phyloP scores from a whole-genome alignment of 1,139 yeast genomes.

The Nakaseomyces bracarensis region DNA sequence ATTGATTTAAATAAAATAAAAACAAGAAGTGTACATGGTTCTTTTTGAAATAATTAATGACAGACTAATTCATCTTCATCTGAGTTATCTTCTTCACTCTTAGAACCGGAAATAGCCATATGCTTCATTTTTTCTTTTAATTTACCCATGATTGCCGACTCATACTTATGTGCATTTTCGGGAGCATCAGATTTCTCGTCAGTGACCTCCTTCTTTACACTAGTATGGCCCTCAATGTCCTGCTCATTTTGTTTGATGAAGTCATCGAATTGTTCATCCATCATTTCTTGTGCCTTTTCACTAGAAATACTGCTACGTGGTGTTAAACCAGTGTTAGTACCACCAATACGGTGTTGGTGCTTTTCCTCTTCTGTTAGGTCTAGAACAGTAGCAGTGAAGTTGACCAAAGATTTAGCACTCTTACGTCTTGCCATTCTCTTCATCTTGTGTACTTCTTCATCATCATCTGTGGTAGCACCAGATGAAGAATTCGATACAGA shows the following conservation, averaged over 20 bases:
- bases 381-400: constrained; percentile 56
- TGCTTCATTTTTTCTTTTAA: constrained; percentile 20
- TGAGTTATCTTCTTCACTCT: not conserved
- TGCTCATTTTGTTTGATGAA: constrained; percentile 4
- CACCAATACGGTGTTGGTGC: constrained; percentile 24
- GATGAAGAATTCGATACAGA: constrained; percentile 17
- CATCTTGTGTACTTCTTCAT: constrained; percentile 12
- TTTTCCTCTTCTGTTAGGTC: constrained; percentile 60
- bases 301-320: constrained; percentile 21
- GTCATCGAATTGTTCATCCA: constrained; percentile 8
- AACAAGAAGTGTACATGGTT: no score
- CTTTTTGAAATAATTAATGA: not conserved
- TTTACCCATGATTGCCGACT: constrained; percentile 17
- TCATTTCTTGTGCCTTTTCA: constrained; percentile 13
- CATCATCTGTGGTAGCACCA: constrained; percentile 13
- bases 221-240: constrained; percentile 5
- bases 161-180: constrained; percentile 15
- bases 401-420: constrained; percentile 62
- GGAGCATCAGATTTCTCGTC: not conserved
- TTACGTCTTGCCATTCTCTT: constrained; percentile 50
- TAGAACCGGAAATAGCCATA: constrained; percentile 10
- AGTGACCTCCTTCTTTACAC: constrained; percentile 2
- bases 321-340: constrained; percentile 19
- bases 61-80: constrained; percentile 8
- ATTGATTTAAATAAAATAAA: no score